Base-by-base conservation (phyloP, 75 land plant species). In the Cryptomeria japonica region DNA sequence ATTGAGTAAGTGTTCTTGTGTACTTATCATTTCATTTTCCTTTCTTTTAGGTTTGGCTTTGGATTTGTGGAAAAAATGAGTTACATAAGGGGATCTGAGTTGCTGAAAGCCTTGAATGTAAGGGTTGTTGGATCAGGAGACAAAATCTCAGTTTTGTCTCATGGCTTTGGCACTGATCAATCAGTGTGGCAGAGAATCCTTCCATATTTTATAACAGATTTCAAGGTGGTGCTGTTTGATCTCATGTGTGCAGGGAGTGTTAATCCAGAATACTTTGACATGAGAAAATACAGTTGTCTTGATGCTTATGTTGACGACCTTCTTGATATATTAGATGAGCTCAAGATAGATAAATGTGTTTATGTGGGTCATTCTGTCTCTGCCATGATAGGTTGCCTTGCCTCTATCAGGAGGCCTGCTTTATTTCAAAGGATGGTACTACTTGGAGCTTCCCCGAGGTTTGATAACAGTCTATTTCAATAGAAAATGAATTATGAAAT, bases 121-220 rank as follows among this genome's bases (percentile, higher is more conserved):
- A 87, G 91, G 83, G 93, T 90, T 49, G 88, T 94, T 14, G 95
- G 95, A 14, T 28, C 90, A 61, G 92, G 96, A 76, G 92, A 93
- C 31, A 44, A 46, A 58, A 32, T 89, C 15, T 86, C 94, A 34
- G 97, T 96, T 34, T 42, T 96, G 6, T 91, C 96, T 8, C 97
- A 96, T 83, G 97, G 97, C 39, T 94, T 96, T 87, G 97, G 97
- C 83, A 93, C 94, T n/a, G 94, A 93, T 86, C 97, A 96, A 85
- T 92, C 94, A 25, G 97, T 89, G 34, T 96, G 97, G 97, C 91
- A 92, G 25, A 85, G 87, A 61, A 87, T 96, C 44, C 87, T 93
- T 19, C 96, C 96, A 12, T 92, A 76, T 83, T 90, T 96, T 88
- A 15, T 70, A 34, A 88, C 86, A 11, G 73, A 89, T 87, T 89